Conservation (phyloP, 352 stramenopile genomes). For the Pelagophyceae sp. region DNA sequence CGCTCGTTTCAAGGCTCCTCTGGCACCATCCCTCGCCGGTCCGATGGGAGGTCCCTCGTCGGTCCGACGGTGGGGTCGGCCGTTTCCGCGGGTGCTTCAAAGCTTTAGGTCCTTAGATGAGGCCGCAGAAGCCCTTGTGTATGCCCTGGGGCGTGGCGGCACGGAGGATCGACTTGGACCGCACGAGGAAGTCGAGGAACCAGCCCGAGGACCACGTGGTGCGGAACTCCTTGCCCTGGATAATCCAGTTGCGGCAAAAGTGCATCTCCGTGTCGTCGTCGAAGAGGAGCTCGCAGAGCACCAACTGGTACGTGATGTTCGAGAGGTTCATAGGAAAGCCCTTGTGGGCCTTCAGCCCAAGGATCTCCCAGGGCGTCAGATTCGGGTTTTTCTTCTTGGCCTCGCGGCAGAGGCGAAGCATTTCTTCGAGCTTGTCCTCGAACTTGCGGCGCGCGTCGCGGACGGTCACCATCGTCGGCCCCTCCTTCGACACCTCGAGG, state of each 20-base stretch:
- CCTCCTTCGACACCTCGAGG: too few relatives aligned
- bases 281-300: background rate
- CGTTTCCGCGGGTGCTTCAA: too few relatives aligned
- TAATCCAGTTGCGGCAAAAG: background rate
- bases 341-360: background rate
- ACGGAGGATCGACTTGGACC: background rate
- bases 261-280: background rate
- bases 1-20: too few relatives aligned
- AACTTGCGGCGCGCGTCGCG: background rate
- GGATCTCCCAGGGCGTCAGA: too few relatives aligned
- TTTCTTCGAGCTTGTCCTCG: background rate
- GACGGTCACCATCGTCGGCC: background rate
- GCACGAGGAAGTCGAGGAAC: constrained; percentile 12
- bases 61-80: too few relatives aligned
- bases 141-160: background rate
- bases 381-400: background rate
- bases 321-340: background rate
- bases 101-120: too few relatives aligned
- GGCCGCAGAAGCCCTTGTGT: background rate
- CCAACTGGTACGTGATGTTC: constrained; percentile 4
- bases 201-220: constrained; percentile 8
- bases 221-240: background rate
- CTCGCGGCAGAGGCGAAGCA: background rate
- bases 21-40: too few relatives aligned
- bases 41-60: too few relatives aligned